A percentile compares a stretch with the other conserved stretches of the same genome.
These are phyloP conservation scores for Limnanthes douglasii DNA, from an alignment of 345 rosid genomes.

Conservation along the genomic window DNA sequence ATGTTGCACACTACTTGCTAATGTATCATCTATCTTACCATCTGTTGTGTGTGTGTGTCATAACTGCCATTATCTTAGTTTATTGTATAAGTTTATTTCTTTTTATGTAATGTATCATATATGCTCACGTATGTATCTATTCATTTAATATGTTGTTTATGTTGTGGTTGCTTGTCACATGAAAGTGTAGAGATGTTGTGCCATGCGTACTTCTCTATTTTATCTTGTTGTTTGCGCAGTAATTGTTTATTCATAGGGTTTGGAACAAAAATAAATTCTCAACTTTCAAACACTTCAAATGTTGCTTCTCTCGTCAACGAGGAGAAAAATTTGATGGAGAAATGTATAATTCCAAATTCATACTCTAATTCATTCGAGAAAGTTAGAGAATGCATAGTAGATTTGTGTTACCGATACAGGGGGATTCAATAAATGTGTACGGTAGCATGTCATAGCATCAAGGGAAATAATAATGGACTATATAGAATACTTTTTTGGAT, in stretches of 20 bases:
- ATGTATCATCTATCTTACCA: too few relatives aligned
- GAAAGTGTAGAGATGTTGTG: too few relatives aligned
- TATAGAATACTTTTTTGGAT: slow-evolving; percentile 32
- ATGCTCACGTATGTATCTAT: too few relatives aligned
- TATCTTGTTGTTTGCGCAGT: too few relatives aligned
- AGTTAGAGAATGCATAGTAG: slow-evolving; percentile 18
- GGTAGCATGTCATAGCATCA: slow-evolving; percentile 44
- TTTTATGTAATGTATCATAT: too few relatives aligned
- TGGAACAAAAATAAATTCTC: slow-evolving; percentile 5
- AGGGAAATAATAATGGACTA: slow-evolving; percentile 29
- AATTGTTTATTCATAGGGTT: slow-evolving; percentile 20
- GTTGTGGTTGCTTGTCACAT: too few relatives aligned
- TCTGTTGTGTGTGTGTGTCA: too few relatives aligned
- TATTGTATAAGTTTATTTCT: too few relatives aligned
- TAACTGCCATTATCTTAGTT: too few relatives aligned
- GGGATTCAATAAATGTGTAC: slow-evolving; percentile 44
- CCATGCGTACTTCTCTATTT: too few relatives aligned
- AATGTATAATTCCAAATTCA: slow-evolving; percentile 30
- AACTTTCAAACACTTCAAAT: slow-evolving; percentile 5
- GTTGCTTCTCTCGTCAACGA: slow-evolving; percentile 4
- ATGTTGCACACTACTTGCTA: too few relatives aligned
- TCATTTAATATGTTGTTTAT: too few relatives aligned
- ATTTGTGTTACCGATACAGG: slow-evolving; percentile 37
- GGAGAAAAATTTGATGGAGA: slow-evolving; percentile 23
- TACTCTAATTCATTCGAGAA: slow-evolving; percentile 4